A percentile compares a stretch with the other conserved stretches of the same genome.
phyloP scores from a whole-genome alignment of 306 rosid species.

The Delonix regia region DNA sequence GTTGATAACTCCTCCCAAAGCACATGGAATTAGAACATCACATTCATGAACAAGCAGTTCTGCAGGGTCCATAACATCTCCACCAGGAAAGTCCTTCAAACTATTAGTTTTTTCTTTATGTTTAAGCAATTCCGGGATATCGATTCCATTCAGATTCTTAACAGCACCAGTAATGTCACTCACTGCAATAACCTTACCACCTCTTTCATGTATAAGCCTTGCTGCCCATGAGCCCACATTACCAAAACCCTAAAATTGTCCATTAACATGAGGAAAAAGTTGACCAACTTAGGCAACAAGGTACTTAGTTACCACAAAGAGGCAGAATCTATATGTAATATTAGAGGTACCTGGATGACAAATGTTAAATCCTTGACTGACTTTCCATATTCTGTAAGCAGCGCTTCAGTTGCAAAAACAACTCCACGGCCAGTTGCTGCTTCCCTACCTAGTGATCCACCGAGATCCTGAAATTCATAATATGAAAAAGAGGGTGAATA shows the following conservation, averaged over 20 bases:
- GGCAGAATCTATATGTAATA: neutral
- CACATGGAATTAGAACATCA: slow-evolving; percentile 78
- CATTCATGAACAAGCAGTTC: slow-evolving; percentile 72
- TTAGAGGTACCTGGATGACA: slow-evolving; percentile 71
- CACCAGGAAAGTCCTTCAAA: slow-evolving; percentile 60
- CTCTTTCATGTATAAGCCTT: slow-evolving; percentile 60
- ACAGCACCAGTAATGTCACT: slow-evolving; percentile 80
- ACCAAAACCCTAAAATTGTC: slow-evolving; percentile 74
- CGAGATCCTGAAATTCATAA: slow-evolving; percentile 64
- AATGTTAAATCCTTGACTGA: slow-evolving; percentile 25
- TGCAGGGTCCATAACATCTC: slow-evolving; percentile 55
- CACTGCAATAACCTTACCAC: slow-evolving; percentile 70
- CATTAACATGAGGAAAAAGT: neutral
- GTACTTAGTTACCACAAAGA: slow-evolving; percentile 1
- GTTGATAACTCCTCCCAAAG: slow-evolving; percentile 69
- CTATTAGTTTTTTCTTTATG: slow-evolving; percentile 43
- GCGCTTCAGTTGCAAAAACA: slow-evolving; percentile 84
- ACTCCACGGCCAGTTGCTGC: slow-evolving; percentile 97
- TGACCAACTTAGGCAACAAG: neutral
- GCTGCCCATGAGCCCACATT: slow-evolving; percentile 90
- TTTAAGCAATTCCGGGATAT: slow-evolving; percentile 57
- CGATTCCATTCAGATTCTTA: slow-evolving; percentile 61
- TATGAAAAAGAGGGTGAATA: neutral
- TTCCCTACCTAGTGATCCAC: slow-evolving; percentile 94
- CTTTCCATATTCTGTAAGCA: slow-evolving; percentile 84